phyloP scores from a whole-genome alignment of 352 stramenopile species.

The Plasmopara viticola region DNA sequence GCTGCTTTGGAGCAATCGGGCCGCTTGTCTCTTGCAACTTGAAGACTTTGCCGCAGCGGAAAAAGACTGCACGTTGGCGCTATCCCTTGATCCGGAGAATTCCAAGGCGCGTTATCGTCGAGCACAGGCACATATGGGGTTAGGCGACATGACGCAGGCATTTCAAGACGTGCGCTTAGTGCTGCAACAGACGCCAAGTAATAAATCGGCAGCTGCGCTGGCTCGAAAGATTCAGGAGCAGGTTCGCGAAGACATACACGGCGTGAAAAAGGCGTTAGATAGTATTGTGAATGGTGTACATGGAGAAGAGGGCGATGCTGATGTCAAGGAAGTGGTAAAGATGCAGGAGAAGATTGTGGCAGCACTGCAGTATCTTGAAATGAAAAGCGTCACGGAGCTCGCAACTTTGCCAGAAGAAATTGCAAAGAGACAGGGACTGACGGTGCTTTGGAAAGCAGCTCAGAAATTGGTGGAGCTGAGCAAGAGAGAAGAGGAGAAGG shows the following conservation, averaged over 20 bases:
- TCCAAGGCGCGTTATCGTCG: constrained; percentile 76
- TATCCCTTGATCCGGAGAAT: constrained; percentile 46
- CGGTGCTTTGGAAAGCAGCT: constrained; percentile 45
- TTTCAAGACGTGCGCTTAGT: constrained; percentile 70
- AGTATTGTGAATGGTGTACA: constrained; percentile 29
- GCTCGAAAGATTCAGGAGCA: constrained; percentile 71
- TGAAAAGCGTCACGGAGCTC: constrained; percentile 60
- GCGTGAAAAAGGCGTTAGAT: constrained; percentile 75
- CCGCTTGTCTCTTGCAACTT: constrained; percentile 64
- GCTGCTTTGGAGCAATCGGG: constrained; percentile 74
- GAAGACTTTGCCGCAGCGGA: constrained; percentile 45
- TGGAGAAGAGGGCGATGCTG: constrained; percentile 10
- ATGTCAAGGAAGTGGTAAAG: constrained; percentile 20
- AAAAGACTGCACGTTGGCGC: constrained; percentile 46
- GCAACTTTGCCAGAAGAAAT: constrained; percentile 48
- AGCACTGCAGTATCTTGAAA: constrained; percentile 68
- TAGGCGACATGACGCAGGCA: constrained; percentile 58
- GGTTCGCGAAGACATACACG: constrained; percentile 64
- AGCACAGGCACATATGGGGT: constrained; percentile 59
- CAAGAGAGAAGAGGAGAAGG: constrained; percentile 9
- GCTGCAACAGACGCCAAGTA: constrained; percentile 59
- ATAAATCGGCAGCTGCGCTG: constrained; percentile 66
- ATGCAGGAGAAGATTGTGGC: constrained; percentile 44
- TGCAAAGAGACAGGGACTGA: constrained; percentile 44
- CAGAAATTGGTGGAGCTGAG: constrained; percentile 27